Evolutionary conservation across 306 rosid species (phyloP), one percentile per base, ranked within the genome.

Genomic region (Spatholobus suberectus): DNA sequence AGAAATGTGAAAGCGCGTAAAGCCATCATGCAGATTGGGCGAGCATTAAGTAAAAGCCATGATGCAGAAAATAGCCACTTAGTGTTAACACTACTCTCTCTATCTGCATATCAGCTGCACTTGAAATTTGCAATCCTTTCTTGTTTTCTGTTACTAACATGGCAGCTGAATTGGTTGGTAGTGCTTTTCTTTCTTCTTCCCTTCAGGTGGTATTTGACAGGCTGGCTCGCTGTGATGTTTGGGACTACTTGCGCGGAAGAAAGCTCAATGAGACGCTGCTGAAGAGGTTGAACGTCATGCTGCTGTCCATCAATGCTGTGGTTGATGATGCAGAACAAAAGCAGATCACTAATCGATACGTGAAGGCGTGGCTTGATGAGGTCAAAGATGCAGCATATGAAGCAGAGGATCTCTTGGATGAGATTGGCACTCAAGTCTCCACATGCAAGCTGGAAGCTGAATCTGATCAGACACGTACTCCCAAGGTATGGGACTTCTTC

Each of bases 151-250:
- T 29, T 29, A 29, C 32, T 43, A 23, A 24, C 55, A 83, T 77
- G 82, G 86, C 86, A 0, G 46, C 0, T 4, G 86, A 38, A 12
- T 34, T 77, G 14, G 38, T 70, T n/a, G 82, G 82, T 10, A 49
- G 78, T 24, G 73, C 86, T 57, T 24, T 84, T 75, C 77, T 79
- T 57, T 79, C 82, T 34, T 75, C 84, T 24, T 59, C 79, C 32
- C 63, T 89, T 34, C 23, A 72, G 23, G 85, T 32, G 8, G 43
- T 78, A 2, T 82, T 84, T 40, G 75, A 72, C 1, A 72, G 18
- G 77, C n/a, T 84, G 24, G 67, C 84, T 40, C 81, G 85, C 75
- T 8, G 29, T 26, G 63, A 63, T 46, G 7, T 65, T 46, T 3
- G 11, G 17, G 81, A 32, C 24, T 65, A n/a, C 74, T 77, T 77